Evolutionary conservation across 2,329 filamentous ascomycete genomes (phyloP), one percentile per base, ranked within the genome.

Genomic region (Didymella exigua): DNA sequence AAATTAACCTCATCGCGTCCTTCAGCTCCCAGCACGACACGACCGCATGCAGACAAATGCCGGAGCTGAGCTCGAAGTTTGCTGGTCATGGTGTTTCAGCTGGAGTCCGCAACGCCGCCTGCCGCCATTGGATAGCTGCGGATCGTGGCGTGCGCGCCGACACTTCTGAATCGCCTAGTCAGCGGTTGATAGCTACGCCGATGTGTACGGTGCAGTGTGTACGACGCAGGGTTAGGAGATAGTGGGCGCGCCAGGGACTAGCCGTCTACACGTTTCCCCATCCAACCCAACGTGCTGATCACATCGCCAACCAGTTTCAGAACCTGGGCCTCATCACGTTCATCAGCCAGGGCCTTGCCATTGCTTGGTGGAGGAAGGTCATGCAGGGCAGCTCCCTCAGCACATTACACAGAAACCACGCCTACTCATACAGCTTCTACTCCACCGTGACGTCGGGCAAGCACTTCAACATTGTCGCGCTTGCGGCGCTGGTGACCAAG

Each of bases 361-460:
- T 68, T 14, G 63, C 63, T 4, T 68, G 63, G 65, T 68, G 65
- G 65, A 49, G 65, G 33, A 68, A 62, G 37, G 65, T 61, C 27
- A 40, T 67, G 30, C 49, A 54, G 26, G 65, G 63, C 44, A 64
- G 60, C 48, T 64, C 62, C 8, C 40, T 68, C 13, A 49, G 52
- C 11, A 56, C 54, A 10, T 19, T 68, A 14, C 65, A 68, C 40
- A 48, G 58, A 3, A 63, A 67, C 31, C 63, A 68, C 29, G 65
- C 63, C 33, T 68, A 64, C 36, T 66, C 63, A 1, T 62, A 65
- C 36, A 68, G 65, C 49, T 62, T 66, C 45, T 65, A 64, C 27
- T 56, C 63, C 4, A 64, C 66, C 26, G 16, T 68, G 3, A 66
- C 62, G 0, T 62, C 62, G 2, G 63, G 62, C 0, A 53, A 38